phyloP scores from a whole-genome alignment of 768 basidiomycete genomes.

The Boletus sp. region DNA sequence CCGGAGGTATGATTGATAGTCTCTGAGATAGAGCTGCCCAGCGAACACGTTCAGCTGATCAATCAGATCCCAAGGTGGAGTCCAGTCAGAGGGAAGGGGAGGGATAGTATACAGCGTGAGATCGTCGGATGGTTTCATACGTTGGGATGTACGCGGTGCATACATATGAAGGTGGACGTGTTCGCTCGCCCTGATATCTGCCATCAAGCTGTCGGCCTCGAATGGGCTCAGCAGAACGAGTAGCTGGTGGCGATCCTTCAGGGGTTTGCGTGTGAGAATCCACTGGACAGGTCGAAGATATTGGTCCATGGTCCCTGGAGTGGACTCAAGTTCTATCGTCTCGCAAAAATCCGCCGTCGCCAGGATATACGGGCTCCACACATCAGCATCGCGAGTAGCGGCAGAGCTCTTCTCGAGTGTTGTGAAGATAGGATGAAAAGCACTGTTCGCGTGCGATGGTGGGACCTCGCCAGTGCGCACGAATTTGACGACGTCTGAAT shows the following conservation, averaged over 20 bases:
- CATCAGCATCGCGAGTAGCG: slow-evolving; percentile 14
- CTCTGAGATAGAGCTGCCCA: slow-evolving; percentile 5
- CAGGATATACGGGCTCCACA: slow-evolving; percentile 12
- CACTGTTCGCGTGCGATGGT: not conserved
- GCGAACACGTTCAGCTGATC: slow-evolving; percentile 13
- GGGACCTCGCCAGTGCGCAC: slow-evolving; percentile 28
- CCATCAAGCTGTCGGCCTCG: slow-evolving; percentile 38
- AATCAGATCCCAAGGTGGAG: not conserved
- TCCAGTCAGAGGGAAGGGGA: not conserved
- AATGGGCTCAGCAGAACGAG: slow-evolving; percentile 11
- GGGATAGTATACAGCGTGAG: slow-evolving; percentile 12
- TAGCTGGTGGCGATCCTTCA: not conserved
- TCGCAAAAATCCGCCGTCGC: slow-evolving; percentile 9
- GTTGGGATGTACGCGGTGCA: slow-evolving; percentile 34
- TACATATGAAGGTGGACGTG: slow-evolving; percentile 39
- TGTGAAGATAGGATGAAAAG: slow-evolving; percentile 19
- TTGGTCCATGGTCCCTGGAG: slow-evolving; percentile 1
- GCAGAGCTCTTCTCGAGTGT: not conserved
- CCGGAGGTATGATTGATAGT: slow-evolving; percentile 18
- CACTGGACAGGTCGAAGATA: slow-evolving; percentile 23
- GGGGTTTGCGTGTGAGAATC: slow-evolving; percentile 9
- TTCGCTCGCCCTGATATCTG: slow-evolving; percentile 32
- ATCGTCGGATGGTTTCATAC: slow-evolving; percentile 36
- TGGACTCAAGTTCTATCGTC: slow-evolving; percentile 1
- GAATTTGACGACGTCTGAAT: slow-evolving; percentile 13